Evolutionary conservation across 257 asterid species (phyloP), one percentile per base, ranked within the genome.

Genomic region (Scutellaria galericulata): DNA sequence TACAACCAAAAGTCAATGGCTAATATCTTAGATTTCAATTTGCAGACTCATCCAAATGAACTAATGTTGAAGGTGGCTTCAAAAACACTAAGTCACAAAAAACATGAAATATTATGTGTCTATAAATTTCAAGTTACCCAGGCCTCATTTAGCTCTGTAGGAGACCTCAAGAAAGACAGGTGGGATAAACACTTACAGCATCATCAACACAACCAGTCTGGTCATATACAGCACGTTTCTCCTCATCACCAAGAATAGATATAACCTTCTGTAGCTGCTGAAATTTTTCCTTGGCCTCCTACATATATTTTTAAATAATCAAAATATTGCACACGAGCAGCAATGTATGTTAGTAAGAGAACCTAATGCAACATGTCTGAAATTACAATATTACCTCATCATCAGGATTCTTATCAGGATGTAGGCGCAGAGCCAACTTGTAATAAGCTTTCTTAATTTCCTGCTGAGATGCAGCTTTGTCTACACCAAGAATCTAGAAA

Each of bases 201-300:
- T 93, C 98, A 78, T 94, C 97, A 78, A 91, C 87, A 82, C 96
- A 88, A 45, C 97, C 98, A 78, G 98, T 93, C 80, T 93, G 93
- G 72, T 93, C 98, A 85, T 91, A 93, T 12, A 93, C 86, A 62
- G 96, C 92, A 64, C 97, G 94, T 70, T 93, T 93, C 77, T 91
- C 98, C 75, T 84, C 96, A 56, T 93, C 96, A 8, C 97, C 97
- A 60, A 93, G 96, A 69, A 93, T 77, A 39, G 98, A 82, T 56
- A 93, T 89, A 75, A 93, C 97, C 83, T 89, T 89, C 76, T 94
- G 99, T 77, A 94, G 83, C 82, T 91, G 95, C 90, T 91, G 99
- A 78, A 94, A 94, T 77, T 89, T 94, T 77, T 94, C 97, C 81
- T 94, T 94, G 53, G 99, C 99, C 68, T 88, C 96, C 98, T 93